These are phyloP conservation scores for Syncephalastrum contaminatum DNA, from an alignment of 371 early-diverging fungal genomes.

Conservation along the genomic window DNA sequence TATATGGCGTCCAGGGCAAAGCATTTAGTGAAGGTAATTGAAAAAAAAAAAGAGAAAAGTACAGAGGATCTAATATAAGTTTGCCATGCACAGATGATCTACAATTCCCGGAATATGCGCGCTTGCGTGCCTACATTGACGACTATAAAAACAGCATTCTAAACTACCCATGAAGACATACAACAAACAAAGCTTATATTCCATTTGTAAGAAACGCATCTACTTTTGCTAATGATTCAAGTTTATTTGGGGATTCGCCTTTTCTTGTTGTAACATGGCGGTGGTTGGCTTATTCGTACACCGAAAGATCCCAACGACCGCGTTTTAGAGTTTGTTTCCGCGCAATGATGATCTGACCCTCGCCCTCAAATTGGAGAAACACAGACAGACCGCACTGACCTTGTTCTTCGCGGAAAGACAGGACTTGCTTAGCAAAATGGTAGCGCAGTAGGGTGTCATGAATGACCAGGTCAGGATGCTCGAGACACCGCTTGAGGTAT, in stretches of 20 bases:
- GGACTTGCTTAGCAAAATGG: conserved; percentile 29
- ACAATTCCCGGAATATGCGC: conserved; percentile 40
- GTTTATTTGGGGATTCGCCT: background rate
- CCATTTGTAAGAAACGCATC: background rate
- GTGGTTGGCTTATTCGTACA: conserved; percentile 10
- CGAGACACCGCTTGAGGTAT: conserved; percentile 38
- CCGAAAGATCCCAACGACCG: conserved; percentile 37
- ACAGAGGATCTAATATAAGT: conserved; percentile 2
- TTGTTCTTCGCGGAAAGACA: conserved; percentile 19
- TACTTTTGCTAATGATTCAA: background rate
- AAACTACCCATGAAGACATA: conserved; percentile 29
- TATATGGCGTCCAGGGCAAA: conserved; percentile 43
- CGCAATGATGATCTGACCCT: conserved; percentile 17
- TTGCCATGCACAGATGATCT: conserved; percentile 26
- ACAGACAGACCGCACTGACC: conserved; percentile 21
- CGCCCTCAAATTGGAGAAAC: conserved; percentile 27
- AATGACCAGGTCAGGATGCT: conserved; percentile 31
- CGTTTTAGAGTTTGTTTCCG: conserved; percentile 26
- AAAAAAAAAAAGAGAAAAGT: background rate
- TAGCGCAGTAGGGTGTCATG: conserved; percentile 35
- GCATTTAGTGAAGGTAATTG: conserved; percentile 42
- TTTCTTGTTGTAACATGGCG: background rate
- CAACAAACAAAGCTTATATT: conserved; percentile 5
- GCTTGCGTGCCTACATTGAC: conserved; percentile 41
- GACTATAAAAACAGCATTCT: conserved; percentile 44